These are phyloP conservation scores for Jaltomata sinuosa DNA, from an alignment of 257 asterid species.

Conservation along the genomic window DNA sequence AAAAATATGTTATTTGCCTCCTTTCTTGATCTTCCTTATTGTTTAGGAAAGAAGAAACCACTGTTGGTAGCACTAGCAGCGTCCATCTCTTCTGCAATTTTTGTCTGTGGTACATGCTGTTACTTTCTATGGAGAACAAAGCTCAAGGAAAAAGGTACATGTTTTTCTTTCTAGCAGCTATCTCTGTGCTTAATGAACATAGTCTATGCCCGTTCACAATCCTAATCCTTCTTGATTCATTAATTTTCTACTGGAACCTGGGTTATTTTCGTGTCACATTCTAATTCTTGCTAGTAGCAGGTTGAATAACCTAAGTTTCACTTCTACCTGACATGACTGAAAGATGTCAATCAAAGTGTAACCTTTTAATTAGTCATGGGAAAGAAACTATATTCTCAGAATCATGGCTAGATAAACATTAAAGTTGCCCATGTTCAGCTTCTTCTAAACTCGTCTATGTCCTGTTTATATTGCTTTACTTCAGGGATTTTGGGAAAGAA, in stretches of 20 bases:
- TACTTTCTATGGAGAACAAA: constrained; percentile 5
- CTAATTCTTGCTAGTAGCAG: not conserved
- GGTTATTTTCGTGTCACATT: not conserved
- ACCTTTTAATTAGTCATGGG: not conserved
- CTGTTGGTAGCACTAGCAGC: not conserved
- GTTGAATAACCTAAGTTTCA: not conserved
- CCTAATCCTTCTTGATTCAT: not conserved
- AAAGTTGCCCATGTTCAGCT: constrained; percentile 12
- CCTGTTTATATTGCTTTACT: not conserved
- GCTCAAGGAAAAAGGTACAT: constrained; percentile 15
- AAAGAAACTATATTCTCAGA: not conserved
- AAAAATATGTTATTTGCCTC: not conserved
- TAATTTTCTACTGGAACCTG: not conserved
- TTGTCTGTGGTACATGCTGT: constrained; percentile 2
- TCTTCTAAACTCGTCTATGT: not conserved
- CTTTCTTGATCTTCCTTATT: not conserved
- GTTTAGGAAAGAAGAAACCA: constrained; percentile 6
- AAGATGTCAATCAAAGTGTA: not conserved
- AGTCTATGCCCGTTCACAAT: not conserved
- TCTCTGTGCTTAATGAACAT: not conserved
- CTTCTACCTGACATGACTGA: not conserved
- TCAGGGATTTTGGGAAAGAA: not conserved
- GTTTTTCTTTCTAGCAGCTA: not conserved
- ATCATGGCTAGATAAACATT: not conserved
- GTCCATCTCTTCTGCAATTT: not conserved